Conservation (phyloP, 768 basidiomycete genomes). For the Agrocybe pediades region DNA sequence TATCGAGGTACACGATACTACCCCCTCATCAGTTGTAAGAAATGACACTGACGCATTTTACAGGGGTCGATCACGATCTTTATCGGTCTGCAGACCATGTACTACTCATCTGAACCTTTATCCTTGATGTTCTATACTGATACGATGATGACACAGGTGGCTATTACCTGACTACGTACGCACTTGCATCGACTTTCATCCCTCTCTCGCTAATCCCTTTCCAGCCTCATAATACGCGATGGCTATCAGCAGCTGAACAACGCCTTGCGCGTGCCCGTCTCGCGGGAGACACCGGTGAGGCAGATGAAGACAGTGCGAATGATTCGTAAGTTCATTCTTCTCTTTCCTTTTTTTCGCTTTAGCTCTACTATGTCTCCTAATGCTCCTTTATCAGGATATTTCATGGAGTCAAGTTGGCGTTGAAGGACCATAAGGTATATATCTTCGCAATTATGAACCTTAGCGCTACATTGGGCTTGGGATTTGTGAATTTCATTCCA, state of each 20-base stretch:
- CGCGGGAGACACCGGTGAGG: constrained; percentile 70
- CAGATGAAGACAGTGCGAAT: constrained; percentile 54
- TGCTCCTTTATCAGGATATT: constrained; percentile 48
- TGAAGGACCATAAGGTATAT: constrained; percentile 54
- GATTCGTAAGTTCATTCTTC: constrained; percentile 52
- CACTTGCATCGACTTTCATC: neutral
- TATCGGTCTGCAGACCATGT: constrained; percentile 59
- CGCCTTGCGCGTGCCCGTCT: constrained; percentile 66
- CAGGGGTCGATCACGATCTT: constrained; percentile 67
- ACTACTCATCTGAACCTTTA: neutral
- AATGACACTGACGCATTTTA: too few species aligned
- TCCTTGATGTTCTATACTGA: neutral
- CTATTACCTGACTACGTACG: constrained; percentile 60
- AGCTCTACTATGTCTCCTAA: too few species aligned
- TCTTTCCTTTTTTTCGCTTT: neutral
- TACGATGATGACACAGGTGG: constrained; percentile 38
- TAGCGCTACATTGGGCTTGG: constrained; percentile 51
- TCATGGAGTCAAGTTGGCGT: constrained; percentile 53
- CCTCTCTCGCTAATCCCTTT: neutral
- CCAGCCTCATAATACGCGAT: constrained; percentile 63
- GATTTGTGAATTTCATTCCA: constrained; percentile 63
- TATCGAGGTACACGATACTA: too few species aligned
- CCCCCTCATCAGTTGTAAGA: neutral
- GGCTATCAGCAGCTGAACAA: constrained; percentile 51
- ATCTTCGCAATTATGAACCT: constrained; percentile 54